Percentiles rank a stretch among this genome's conserved stretches.
Evolutionary conservation across 495 filamentous ascomycete genomes (phyloP).

Genomic region (Parmelia sp.): DNA sequence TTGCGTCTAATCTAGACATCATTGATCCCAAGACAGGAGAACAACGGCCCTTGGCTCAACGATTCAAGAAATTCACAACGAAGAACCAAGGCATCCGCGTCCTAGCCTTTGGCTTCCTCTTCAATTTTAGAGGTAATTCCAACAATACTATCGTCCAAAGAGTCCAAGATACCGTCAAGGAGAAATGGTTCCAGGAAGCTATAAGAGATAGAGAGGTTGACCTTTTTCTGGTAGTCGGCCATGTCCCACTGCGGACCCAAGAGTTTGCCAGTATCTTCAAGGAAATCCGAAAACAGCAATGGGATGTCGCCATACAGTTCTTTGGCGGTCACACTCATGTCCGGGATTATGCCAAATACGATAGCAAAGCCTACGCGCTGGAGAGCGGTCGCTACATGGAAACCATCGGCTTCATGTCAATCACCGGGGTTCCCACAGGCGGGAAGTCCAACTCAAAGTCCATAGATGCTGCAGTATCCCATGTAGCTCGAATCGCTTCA

Average conservation of each 20-base stretch:
- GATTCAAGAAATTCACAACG: constrained; percentile 83
- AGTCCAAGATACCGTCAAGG: constrained; percentile 70
- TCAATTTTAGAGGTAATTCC: constrained; percentile 81
- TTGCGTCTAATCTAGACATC: constrained; percentile 92
- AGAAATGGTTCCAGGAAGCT: constrained; percentile 83
- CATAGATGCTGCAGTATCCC: constrained; percentile 25
- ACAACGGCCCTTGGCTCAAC: constrained; percentile 67
- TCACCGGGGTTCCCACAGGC: constrained; percentile 56
- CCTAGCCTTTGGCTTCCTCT: constrained; percentile 86
- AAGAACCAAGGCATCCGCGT: constrained; percentile 79
- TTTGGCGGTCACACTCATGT: constrained; percentile 91
- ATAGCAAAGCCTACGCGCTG: constrained; percentile 70
- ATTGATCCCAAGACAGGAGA: constrained; percentile 61
- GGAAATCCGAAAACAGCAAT: constrained; percentile 69
- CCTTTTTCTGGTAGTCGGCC: constrained; percentile 79
- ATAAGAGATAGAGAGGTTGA: constrained; percentile 75
- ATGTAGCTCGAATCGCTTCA: constrained; percentile 26
- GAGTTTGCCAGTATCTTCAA: constrained; percentile 74
- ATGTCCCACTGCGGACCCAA: constrained; percentile 71
- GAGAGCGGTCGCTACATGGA: constrained; percentile 96
- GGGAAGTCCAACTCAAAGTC: constrained; percentile 23
- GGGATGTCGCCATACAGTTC: constrained; percentile 82
- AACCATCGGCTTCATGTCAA: constrained; percentile 93
- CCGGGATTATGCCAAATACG: constrained; percentile 75
- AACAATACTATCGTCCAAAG: constrained; percentile 82